phyloP scores from a whole-genome alignment of 768 basidiomycete species.

The Boletus edulis region DNA sequence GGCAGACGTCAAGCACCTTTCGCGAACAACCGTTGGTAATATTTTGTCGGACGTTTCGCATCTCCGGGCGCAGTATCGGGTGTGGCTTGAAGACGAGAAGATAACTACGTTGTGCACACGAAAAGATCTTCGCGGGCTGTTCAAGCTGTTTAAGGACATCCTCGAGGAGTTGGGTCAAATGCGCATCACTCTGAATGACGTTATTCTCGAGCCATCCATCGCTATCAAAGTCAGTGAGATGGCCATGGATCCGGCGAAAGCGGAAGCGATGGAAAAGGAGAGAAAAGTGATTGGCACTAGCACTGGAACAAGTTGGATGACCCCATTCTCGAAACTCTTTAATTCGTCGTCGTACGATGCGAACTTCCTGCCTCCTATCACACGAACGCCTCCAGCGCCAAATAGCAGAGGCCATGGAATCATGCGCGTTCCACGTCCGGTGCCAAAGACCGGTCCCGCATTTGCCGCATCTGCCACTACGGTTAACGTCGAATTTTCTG shows the following conservation, averaged over 20 bases:
- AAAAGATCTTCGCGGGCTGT: conserved; percentile 76
- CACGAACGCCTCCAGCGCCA: conserved; percentile 28
- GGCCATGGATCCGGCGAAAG: conserved; percentile 60
- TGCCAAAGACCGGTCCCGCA: conserved; percentile 81
- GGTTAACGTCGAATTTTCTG: conserved; percentile 95
- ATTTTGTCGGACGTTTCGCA: conserved; percentile 68
- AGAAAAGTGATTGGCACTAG: conserved; percentile 30
- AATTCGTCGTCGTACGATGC: conserved; percentile 35
- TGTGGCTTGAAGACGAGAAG: conserved; percentile 73
- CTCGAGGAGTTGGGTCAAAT: conserved; percentile 82
- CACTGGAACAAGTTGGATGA: conserved; percentile 67
- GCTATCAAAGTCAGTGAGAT: conserved; percentile 71
- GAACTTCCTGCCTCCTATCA: conserved; percentile 4
- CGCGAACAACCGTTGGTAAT: conserved; percentile 72
- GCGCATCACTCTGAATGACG: conserved; percentile 80
- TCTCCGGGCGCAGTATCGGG: conserved; percentile 73
- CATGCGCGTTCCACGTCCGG: conserved; percentile 42
- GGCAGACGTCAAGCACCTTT: conserved; percentile 85
- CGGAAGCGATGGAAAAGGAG: conserved; percentile 38
- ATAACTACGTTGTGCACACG: conserved; percentile 60
- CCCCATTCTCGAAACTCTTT: conserved; percentile 82
- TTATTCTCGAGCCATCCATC: conserved; percentile 82
- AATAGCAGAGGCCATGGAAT: conserved; percentile 24
- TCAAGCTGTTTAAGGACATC: conserved; percentile 83
- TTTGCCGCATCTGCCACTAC: conserved; percentile 87